A percentile compares a stretch with the other conserved stretches of the same genome.
These are phyloP conservation scores for Schizochytrium sp. DNA, from an alignment of 108 stramenopile genomes.

Conservation along the genomic window DNA sequence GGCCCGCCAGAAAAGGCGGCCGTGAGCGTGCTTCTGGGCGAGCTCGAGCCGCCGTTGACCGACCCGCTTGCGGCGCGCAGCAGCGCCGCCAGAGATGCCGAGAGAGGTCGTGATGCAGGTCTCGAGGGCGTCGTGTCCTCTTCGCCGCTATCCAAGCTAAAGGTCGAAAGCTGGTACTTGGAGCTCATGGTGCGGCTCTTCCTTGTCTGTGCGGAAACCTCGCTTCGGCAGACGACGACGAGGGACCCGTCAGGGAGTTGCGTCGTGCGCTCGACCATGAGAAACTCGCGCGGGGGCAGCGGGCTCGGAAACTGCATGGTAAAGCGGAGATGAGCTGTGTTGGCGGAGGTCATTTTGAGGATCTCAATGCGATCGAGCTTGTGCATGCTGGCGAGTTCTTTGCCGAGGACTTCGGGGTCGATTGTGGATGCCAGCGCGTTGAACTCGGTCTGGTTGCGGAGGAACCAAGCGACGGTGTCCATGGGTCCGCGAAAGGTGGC, in stretches of 20 bases:
- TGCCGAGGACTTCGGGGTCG: neutral
- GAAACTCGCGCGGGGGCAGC: neutral
- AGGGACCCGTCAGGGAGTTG: neutral
- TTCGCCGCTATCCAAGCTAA: neutral
- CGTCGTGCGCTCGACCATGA: neutral
- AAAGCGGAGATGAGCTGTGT: neutral
- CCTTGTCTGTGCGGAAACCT: neutral
- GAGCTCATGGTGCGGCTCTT: neutral
- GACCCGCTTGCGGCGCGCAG: neutral
- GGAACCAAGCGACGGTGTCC: neutral
- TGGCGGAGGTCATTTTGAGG: neutral
- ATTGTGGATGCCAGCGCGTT: neutral
- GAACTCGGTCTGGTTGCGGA: neutral
- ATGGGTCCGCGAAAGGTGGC: neutral
- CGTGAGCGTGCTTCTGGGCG: neutral
- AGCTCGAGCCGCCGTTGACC: neutral
- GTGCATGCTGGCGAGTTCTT: neutral
- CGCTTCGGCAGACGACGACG: neutral
- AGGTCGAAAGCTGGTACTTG: neutral
- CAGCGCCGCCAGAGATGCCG: neutral
- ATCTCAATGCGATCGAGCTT: neutral
- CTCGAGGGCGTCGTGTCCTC: neutral
- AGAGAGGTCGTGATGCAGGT: neutral
- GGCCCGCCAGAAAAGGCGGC: neutral
- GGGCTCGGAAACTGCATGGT: neutral